Conservation (phyloP, 306 rosid species). For the Nissolia schottii region DNA sequence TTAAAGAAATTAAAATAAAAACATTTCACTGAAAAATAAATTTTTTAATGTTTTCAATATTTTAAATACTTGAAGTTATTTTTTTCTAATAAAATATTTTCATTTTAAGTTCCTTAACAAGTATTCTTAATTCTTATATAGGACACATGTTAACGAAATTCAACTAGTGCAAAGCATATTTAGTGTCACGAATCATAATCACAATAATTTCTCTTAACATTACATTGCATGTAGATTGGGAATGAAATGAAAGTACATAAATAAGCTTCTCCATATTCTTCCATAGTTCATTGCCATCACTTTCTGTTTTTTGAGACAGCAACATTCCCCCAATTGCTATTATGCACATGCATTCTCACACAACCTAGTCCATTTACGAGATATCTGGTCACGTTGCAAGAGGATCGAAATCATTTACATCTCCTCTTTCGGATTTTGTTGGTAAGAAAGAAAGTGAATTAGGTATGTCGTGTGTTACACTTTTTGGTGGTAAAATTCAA, state of each 20-base stretch:
- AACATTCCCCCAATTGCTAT: slow-evolving; percentile 17
- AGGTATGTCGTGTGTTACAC: background rate
- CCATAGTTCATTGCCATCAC: background rate
- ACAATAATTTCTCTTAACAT: too few relatives aligned
- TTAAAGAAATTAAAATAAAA: too few relatives aligned
- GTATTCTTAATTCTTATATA: too few relatives aligned
- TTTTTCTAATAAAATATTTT: too few relatives aligned
- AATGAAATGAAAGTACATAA: background rate
- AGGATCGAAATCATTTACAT: background rate
- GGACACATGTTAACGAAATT: too few relatives aligned
- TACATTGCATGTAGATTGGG: background rate
- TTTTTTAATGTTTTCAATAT: too few relatives aligned
- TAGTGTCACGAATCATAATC: too few relatives aligned
- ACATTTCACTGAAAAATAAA: too few relatives aligned
- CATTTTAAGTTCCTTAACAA: too few relatives aligned
- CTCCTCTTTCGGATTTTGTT: background rate
- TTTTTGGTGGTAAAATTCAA: background rate
- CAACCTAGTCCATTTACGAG: background rate
- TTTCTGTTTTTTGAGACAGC: slow-evolving; percentile 14
- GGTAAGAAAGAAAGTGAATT: background rate
- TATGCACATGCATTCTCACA: background rate
- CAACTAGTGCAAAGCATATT: too few relatives aligned
- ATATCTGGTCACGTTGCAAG: background rate
- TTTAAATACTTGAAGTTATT: too few relatives aligned
- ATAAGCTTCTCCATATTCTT: background rate